These are phyloP conservation scores for Talaromyces sp. DNA, from an alignment of 2,329 filamentous ascomycete genomes.

Conservation along the genomic window DNA sequence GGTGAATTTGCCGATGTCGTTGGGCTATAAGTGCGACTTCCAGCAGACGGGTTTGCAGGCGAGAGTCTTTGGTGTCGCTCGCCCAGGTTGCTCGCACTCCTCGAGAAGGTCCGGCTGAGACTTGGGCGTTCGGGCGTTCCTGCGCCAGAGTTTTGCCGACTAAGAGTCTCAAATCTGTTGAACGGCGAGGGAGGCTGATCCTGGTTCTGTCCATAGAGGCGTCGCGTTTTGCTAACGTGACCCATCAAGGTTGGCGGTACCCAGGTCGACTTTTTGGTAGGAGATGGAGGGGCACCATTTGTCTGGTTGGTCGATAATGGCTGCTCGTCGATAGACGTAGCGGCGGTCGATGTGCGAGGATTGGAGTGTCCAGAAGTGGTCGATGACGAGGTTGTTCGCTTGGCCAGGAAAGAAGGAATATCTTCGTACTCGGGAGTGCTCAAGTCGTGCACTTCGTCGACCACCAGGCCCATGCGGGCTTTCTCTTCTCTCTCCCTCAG, in stretches of 20 bases:
- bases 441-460: constrained; percentile 33
- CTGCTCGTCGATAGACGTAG: constrained; percentile 83
- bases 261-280: constrained; percentile 25
- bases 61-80: constrained; percentile 40
- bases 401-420: constrained; percentile 62
- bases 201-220: constrained; percentile 80
- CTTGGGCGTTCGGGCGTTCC: constrained; percentile 49
- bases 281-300: constrained; percentile 16
- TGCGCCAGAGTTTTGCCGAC: constrained; percentile 57
- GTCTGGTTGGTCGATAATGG: constrained; percentile 22
- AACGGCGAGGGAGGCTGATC: constrained; percentile 74
- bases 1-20: constrained; percentile 36
- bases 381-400: constrained; percentile 79
- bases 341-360: constrained; percentile 75
- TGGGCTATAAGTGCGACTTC: constrained; percentile 35
- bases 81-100: constrained; percentile 65
- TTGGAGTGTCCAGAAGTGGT: constrained; percentile 69
- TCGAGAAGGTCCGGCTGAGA: constrained; percentile 42
- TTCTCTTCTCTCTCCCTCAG: constrained; percentile 48
- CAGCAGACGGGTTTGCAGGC: constrained; percentile 24
- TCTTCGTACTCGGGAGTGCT: constrained; percentile 39
- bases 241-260: constrained; percentile 51
- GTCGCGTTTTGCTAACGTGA: constrained; percentile 63
- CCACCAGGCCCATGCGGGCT: constrained; percentile 31
- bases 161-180: constrained; percentile 74